Base-by-base conservation (phyloP, 2,329 filamentous ascomycete genomes). In the Verticillium zaregamsianum region DNA sequence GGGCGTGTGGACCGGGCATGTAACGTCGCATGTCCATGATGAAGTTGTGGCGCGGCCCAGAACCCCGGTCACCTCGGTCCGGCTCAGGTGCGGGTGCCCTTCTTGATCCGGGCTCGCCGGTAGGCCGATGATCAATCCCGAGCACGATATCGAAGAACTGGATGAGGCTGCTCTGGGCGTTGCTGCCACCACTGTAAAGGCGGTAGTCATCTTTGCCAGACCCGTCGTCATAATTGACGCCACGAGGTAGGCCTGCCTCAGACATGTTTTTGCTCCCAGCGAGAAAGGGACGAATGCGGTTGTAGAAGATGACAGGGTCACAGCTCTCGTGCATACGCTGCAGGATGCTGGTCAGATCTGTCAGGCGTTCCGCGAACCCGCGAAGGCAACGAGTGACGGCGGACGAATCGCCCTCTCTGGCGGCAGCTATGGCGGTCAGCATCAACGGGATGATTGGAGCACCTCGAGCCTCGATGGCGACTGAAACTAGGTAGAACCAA, bases 231-330 rank as follows among this genome's bases (percentile, higher is more conserved):
- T 97, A 98, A 57, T 94, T 80, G 58, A 99, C 88, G 23, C 95
- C 95, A 63, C 89, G 82, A 0, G 95, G 93, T 11, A 99, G 82
- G 15, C 95, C 95, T 5, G 94, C 95, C 65, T 97, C 94, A 57
- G 85, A 87, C 95, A 97, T 99, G 74, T 98, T 98, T 83, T 97
- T 97, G 74, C 93, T 95, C 15, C 95, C 95, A 6, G 95, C 94
- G 3, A 99, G 84, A 75, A 96, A 98, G 0, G 95, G 94, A n/a
- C 95, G 87, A 69, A 99, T 96, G 63, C 93, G 90, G 76, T 97
- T 87, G 76, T 97, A 99, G 77, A 99, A 99, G 61, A 97, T 90
- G 66, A 91, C 89, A 0, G 95, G 93, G 71, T 98, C 93, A 73
- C 95, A 99, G 70, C 89, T 91, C 73, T 98, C 95, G 73, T 98